Evolutionary conservation across 2,329 filamentous ascomycete genomes (phyloP).

Genomic region (Claviceps sp.): DNA sequence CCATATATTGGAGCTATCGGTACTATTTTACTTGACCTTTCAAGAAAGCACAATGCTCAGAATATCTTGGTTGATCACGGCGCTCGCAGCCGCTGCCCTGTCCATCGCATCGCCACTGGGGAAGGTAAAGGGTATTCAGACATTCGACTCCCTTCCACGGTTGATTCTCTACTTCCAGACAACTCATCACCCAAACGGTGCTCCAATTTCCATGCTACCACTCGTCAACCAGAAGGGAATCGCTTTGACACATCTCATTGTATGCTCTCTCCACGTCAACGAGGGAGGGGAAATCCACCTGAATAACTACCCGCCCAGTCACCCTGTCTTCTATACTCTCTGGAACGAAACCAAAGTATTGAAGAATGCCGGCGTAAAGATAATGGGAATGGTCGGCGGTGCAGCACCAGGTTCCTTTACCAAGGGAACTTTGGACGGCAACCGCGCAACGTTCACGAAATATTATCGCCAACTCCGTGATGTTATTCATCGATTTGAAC

Average conservation of each 20-base stretch:
- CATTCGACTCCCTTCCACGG: background rate
- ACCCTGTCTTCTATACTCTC: slow-evolving; percentile 51
- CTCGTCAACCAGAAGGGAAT: slow-evolving; percentile 25
- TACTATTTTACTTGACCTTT: background rate
- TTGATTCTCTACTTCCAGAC: background rate
- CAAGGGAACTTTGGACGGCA: slow-evolving; percentile 34
- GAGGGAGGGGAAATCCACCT: slow-evolving; percentile 51
- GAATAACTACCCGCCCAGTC: slow-evolving; percentile 59
- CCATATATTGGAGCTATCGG: background rate
- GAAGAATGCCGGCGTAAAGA: slow-evolving; percentile 58
- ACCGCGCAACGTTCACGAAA: slow-evolving; percentile 36
- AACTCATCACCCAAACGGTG: slow-evolving; percentile 22
- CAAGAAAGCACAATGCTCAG: background rate
- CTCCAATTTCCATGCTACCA: slow-evolving; percentile 36
- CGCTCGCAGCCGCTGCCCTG: background rate
- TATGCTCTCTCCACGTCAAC: slow-evolving; percentile 74
- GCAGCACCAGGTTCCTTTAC: slow-evolving; percentile 59
- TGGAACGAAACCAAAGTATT: slow-evolving; percentile 63
- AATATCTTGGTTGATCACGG: background rate
- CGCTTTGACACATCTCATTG: slow-evolving; percentile 59
- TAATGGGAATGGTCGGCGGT: slow-evolving; percentile 75
- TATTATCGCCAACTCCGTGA: slow-evolving; percentile 31
- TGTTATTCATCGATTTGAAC: slow-evolving; percentile 43
- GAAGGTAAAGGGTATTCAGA: background rate
- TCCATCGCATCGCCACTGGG: background rate